Evolutionary conservation across 495 filamentous ascomycete genomes (phyloP).

Genomic region (Baudoinia panamericana): DNA sequence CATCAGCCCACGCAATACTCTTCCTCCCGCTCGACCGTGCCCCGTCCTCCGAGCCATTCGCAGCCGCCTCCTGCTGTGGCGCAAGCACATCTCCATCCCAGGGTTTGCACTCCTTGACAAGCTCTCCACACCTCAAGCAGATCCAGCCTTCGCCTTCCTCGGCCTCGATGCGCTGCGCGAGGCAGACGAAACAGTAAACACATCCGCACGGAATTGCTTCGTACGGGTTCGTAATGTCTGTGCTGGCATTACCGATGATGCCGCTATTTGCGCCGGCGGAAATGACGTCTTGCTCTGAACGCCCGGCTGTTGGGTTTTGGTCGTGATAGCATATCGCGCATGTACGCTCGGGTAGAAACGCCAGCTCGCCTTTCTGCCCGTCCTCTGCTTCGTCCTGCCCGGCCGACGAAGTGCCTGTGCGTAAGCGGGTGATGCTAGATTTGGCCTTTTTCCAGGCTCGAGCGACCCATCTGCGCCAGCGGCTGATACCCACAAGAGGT

Average conservation of each 20-base stretch:
- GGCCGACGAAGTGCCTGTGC: constrained; percentile 29
- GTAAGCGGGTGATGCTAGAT: constrained; percentile 40
- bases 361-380: constrained; percentile 56
- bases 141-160: constrained; percentile 94
- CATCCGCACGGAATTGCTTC: constrained; percentile 83
- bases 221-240: constrained; percentile 93
- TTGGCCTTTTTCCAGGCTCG: constrained; percentile 69
- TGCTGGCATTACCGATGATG: constrained; percentile 74
- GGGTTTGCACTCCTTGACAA: constrained; percentile 78
- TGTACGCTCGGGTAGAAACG: constrained; percentile 80
- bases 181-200: constrained; percentile 92
- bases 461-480: constrained; percentile 82
- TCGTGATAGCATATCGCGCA: constrained; percentile 97
- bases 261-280: constrained; percentile 47
- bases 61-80: background rate
- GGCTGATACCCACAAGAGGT: constrained; percentile 79
- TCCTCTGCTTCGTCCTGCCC: constrained; percentile 35
- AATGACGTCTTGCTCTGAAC: constrained; percentile 51
- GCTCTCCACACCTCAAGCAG: constrained; percentile 80
- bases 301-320: constrained; percentile 53
- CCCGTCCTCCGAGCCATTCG: constrained; percentile 5
- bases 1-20: constrained; percentile 28
- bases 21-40: constrained; percentile 16
- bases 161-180: constrained; percentile 76
- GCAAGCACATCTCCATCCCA: constrained; percentile 79